Percentiles rank a stretch among this genome's conserved stretches.
Conservation (phyloP, 2,329 filamentous ascomycete genomes). For the Fusarium sp. region DNA sequence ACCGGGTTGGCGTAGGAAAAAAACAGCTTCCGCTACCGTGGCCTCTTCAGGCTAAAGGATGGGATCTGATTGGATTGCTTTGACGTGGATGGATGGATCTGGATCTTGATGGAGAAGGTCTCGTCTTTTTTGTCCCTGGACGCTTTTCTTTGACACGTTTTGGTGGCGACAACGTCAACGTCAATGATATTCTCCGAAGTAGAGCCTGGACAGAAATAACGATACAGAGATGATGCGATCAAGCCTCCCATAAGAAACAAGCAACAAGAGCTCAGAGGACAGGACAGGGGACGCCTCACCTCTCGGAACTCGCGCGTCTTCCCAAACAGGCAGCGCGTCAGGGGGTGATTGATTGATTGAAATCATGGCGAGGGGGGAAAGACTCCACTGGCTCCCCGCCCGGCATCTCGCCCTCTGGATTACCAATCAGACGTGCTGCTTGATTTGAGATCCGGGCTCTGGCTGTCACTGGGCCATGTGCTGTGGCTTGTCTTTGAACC, state of each 20-base stretch:
- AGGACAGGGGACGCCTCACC: constrained; percentile 15
- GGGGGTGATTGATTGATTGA: constrained; percentile 25
- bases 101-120: constrained; percentile 28
- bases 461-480: constrained; percentile 29
- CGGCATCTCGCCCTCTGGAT: not conserved
- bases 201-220: not conserved
- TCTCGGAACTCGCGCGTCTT: constrained; percentile 20
- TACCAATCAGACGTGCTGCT: constrained; percentile 23
- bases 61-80: constrained; percentile 29
- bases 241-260: not conserved
- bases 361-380: not conserved
- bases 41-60: constrained; percentile 26
- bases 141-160: constrained; percentile 5
- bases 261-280: not conserved
- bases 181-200: not conserved
- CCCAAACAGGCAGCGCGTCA: constrained; percentile 38
- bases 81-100: constrained; percentile 25
- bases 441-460: not conserved
- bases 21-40: constrained; percentile 39
- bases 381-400: not conserved
- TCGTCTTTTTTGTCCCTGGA: constrained; percentile 14
- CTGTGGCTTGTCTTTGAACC: constrained; percentile 12
- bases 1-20: constrained; percentile 28
- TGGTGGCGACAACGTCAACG: constrained; percentile 19
- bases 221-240: not conserved